Evolutionary conservation across 208 protist species (phyloP).

Genomic region (Spongospora subterranea): DNA sequence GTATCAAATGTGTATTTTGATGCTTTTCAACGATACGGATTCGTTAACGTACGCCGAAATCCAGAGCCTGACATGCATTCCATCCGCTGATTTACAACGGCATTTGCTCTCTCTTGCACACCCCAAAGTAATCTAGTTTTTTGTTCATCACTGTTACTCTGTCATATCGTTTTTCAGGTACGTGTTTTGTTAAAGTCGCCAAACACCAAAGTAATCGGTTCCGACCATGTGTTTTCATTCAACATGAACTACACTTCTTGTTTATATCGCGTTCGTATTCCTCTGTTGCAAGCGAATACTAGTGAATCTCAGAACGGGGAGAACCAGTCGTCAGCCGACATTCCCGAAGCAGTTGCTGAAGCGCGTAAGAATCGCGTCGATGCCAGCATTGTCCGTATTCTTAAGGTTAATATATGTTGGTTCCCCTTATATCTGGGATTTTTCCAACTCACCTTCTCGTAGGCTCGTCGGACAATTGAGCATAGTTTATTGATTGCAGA

Average conservation of each 20-base stretch:
- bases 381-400: slow-evolving; percentile 63
- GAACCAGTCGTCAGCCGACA: background rate
- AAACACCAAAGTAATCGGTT: slow-evolving; percentile 55
- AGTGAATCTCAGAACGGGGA: slow-evolving; percentile 4
- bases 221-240: slow-evolving; percentile 61
- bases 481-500: slow-evolving; percentile 63
- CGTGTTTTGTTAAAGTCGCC: slow-evolving; percentile 53
- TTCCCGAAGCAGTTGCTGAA: background rate
- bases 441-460: background rate
- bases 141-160: background rate
- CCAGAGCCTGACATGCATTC: slow-evolving; percentile 57
- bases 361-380: slow-evolving; percentile 60
- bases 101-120: slow-evolving; percentile 62
- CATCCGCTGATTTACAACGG: slow-evolving; percentile 41
- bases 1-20: slow-evolving; percentile 68
- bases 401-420: slow-evolving; percentile 57
- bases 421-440: background rate
- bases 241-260: slow-evolving; percentile 56
- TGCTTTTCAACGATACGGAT: slow-evolving; percentile 66
- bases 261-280: slow-evolving; percentile 57
- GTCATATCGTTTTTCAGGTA: background rate
- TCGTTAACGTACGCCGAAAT: slow-evolving; percentile 63
- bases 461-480: slow-evolving; percentile 65
- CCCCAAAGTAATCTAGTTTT: slow-evolving; percentile 49
- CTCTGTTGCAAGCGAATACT: slow-evolving; percentile 7